phyloP scores from a whole-genome alignment of 2,329 filamentous ascomycete species.

The Metarhizium brunneum region DNA sequence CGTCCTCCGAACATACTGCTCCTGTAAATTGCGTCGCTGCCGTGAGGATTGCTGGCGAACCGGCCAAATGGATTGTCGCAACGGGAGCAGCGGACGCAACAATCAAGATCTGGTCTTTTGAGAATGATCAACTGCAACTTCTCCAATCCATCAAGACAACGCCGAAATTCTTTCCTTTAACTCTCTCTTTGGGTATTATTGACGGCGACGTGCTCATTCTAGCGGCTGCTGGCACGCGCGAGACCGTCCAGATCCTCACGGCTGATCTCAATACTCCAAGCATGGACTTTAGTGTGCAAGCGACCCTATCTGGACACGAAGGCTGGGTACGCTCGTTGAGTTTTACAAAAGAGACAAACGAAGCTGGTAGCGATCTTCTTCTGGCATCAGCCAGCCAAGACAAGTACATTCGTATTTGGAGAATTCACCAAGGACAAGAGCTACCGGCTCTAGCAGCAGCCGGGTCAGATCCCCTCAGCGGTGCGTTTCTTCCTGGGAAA shows the following conservation, averaged over 20 bases:
- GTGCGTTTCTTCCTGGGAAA: conserved; percentile 54
- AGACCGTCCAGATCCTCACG: conserved; percentile 72
- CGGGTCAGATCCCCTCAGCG: conserved; percentile 45
- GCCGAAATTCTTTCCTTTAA: conserved; percentile 75
- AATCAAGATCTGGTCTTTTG: conserved; percentile 59
- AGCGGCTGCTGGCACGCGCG: conserved; percentile 78
- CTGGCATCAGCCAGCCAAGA: conserved; percentile 94
- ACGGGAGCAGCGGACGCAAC: conserved; percentile 77
- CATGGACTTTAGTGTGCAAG: conserved; percentile 57
- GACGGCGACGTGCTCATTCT: conserved; percentile 51
- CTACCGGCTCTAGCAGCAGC: conserved; percentile 47
- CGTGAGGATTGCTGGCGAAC: conserved; percentile 19
- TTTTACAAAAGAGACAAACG: conserved; percentile 56
- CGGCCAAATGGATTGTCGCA: conserved; percentile 45
- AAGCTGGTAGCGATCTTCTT: conserved; percentile 56
- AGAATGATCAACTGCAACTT: conserved; percentile 37
- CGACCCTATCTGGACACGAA: conserved; percentile 80
- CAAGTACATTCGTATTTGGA: conserved; percentile 93
- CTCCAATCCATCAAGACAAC: conserved; percentile 62
- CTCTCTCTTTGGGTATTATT: conserved; percentile 59
- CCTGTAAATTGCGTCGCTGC: conserved; percentile 63
- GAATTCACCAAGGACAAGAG: conserved; percentile 62
- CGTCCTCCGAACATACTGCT: conserved; percentile 53
- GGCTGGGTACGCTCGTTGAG: conserved; percentile 86
- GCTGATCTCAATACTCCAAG: conserved; percentile 32